Base-by-base conservation (phyloP, 768 basidiomycete species). In the Hygrophorus russula region DNA sequence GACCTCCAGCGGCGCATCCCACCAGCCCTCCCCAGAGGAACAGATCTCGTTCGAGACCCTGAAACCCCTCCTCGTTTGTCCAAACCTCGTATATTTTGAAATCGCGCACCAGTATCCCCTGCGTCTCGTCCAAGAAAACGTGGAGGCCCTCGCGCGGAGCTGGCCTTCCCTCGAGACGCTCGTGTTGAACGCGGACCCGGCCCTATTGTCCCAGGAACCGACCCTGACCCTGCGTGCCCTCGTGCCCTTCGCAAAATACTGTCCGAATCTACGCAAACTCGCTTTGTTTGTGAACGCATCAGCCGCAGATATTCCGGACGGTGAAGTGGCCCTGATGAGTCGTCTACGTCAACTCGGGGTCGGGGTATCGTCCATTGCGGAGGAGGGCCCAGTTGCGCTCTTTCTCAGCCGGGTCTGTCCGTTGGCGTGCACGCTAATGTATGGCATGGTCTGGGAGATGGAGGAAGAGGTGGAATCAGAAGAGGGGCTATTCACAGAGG, bases 381-480 rank as follows among this genome's bases (percentile, higher is more conserved):
- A 74, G 11, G 55, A 65, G 4, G 66, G 61, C 3, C 50, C 66
- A 0, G 68, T 72, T 24, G 68, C 78, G 13, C 61, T 73, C 9
- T 78, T 73, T 50, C 62, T 82, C 43, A 72, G 71, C 49, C 67
- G 66, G 14, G 50, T 82, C 3, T 67, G 70, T 30, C 73, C 76
- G 0, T 50, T 64, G 1, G 53, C 54, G 2, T 75, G 70, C 51
- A 7, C 24, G 7, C 24, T 24, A 7, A 24, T 7, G 24, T 24
- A 7, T 24, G 24, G 24, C 7, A 7, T 24, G 24, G 24, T 24
- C 4, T 24, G 24, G 24, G 24, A 24, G 24, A 7, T 3, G 3
- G 24, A 24, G 24, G 24, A 7, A 3, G 24, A 7, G 24, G 24
- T 7, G 3, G 3, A 3, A 7, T 3, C 3, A 7, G 24, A 3